Conservation (phyloP, 306 rosid genomes). For the Dryas octopetala region DNA sequence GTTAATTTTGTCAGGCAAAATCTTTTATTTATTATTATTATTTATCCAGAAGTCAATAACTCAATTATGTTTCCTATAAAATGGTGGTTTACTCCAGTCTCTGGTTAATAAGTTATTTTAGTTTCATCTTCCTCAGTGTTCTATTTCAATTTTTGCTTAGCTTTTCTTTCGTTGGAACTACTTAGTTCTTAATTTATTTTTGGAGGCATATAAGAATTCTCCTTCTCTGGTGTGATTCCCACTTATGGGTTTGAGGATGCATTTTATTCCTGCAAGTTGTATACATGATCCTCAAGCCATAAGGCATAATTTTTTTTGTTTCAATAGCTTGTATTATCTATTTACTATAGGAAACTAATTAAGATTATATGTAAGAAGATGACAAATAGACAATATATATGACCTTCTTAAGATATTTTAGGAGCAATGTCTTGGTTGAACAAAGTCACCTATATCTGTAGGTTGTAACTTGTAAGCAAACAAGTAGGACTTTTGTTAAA, state of each 20-base stretch:
- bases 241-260: background rate
- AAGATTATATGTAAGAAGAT: background rate
- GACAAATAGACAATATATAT: background rate
- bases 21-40: background rate
- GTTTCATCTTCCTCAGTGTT: background rate
- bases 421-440: background rate
- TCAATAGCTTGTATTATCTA: background rate
- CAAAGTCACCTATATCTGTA: conserved; percentile 3
- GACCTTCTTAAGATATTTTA: background rate
- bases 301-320: background rate
- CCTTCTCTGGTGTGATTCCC: conserved; percentile 2
- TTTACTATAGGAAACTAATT: background rate
- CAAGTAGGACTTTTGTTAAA: background rate
- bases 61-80: background rate
- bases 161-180: background rate
- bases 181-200: background rate
- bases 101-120: background rate
- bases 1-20: background rate
- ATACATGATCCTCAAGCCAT: background rate
- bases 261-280: background rate
- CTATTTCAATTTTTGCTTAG: background rate
- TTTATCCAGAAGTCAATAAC: background rate
- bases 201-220: background rate
- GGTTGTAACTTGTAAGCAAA: background rate
- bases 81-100: background rate